Evolutionary conservation across 2,329 filamentous ascomycete species (phyloP), one percentile per base, ranked within the genome.

Genomic region (Talaromyces albobiverticillius): DNA sequence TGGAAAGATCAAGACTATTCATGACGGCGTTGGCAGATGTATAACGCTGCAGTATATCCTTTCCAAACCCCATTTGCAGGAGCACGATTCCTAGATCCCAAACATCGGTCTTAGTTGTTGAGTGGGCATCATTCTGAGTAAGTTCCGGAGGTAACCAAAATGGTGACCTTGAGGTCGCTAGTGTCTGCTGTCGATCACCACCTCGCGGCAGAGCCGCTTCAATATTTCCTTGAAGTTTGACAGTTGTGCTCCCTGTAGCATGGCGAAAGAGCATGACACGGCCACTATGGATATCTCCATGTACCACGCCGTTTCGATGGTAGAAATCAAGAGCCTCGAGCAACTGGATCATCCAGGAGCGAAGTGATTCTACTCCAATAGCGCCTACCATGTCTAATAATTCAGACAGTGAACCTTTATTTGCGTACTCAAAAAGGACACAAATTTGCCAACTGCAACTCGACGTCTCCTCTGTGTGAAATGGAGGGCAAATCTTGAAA

Each of bases 41-140:
- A 69, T 94, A 93, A 55, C 86, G 88, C 56, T 87, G 80, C 16
- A 88, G 78, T 6, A 90, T 82, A 60, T 90, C 84, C 31, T 90
- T 78, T 2, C 94, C 94, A 68, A 96, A 93, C 3, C 94, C 82
- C 90, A 97, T 96, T 68, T 99, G 93, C 36, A 96, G 72, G 62
- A 96, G 89, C 4, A 96, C 82, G 26, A 96, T 84, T 4, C 94
- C 94, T 63, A 99, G 85, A 61, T 96, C 89, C 94, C 94, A 99
- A 8, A 97, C 83, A 68, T 97, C 94, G 0, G 90, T 90, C 69
- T 96, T 96, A 63, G 73, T 87, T 79, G 69, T 87, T 50, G 70
- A 69, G 34, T 69, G 66, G 31, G 66, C 77, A 26, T 80, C 80
- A 25, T 82, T 86, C 56, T 80, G 82, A 1, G 78, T 80, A 45